A percentile compares a stretch with the other conserved stretches of the same genome.
These are phyloP conservation scores for Malassezia arunalokei DNA, from an alignment of 1,284 basidiomycete species.

Conservation along the genomic window DNA sequence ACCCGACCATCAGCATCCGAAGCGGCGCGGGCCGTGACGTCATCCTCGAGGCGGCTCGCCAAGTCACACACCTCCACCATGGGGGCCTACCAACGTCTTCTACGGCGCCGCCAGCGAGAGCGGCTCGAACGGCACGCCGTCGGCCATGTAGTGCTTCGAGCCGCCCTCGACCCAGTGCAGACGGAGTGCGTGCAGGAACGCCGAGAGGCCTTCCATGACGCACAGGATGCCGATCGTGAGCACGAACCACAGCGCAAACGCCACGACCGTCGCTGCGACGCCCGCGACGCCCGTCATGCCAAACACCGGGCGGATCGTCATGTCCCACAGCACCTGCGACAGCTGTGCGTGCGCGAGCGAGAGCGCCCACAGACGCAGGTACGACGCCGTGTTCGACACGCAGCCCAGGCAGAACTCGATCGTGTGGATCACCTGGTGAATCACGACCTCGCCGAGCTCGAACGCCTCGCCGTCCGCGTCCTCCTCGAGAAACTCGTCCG, in stretches of 20 bases:
- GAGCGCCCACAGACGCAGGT: conserved; percentile 95
- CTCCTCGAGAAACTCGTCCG: conserved; percentile 16
- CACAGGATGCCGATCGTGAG: conserved; percentile 60
- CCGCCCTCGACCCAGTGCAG: conserved; percentile 96
- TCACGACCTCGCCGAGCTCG: conserved; percentile 85
- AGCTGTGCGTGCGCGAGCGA: conserved; percentile 95
- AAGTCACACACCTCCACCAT: no score
- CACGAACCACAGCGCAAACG: conserved; percentile 68
- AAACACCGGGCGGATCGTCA: conserved; percentile 44
- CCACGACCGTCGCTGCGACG: conserved; percentile 55
- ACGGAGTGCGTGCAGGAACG: conserved; percentile 84
- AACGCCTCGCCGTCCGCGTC: conserved; percentile 50
- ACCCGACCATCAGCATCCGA: conserved; percentile 41
- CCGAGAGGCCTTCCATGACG: conserved; percentile 71
- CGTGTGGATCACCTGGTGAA: conserved; percentile 74
- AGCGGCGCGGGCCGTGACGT: conserved; percentile 1
- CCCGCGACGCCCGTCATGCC: conserved; percentile 49
- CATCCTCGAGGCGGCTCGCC: no score
- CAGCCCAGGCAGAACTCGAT: conserved; percentile 89
- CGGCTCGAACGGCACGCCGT: conserved; percentile 55
- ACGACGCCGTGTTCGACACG: conserved; percentile 98
- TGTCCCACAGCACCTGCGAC: conserved; percentile 61
- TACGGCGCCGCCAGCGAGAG: conserved; percentile 18
- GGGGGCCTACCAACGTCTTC: neutral
- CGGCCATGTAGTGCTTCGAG: conserved; percentile 88